Evolutionary conservation across 352 stramenopile species (phyloP).

Genomic region (Globisporangium middletonii): DNA sequence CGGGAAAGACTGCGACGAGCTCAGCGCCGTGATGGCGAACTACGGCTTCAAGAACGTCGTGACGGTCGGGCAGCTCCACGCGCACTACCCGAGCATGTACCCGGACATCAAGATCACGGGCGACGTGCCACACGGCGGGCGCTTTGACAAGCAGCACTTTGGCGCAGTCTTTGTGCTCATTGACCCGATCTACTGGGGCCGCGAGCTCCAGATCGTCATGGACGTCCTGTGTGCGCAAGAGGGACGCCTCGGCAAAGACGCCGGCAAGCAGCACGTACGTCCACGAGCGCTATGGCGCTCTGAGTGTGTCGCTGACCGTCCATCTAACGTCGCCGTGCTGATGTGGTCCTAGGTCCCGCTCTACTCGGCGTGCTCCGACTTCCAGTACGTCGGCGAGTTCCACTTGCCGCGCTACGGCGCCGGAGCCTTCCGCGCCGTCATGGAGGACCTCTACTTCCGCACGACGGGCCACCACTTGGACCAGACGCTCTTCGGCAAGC

Average conservation of each 20-base stretch:
- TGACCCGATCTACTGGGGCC: constrained; percentile 53
- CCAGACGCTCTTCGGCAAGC: constrained; percentile 77
- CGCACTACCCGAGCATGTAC: constrained; percentile 77
- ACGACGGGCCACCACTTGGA: constrained; percentile 72
- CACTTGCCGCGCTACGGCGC: constrained; percentile 77
- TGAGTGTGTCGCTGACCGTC: background rate
- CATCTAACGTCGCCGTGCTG: background rate
- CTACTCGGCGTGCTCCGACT: constrained; percentile 85
- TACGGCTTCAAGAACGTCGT: constrained; percentile 85
- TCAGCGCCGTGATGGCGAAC: constrained; percentile 55
- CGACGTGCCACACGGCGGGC: constrained; percentile 17
- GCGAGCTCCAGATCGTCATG: constrained; percentile 55
- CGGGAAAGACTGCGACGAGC: constrained; percentile 67
- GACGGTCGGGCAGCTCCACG: constrained; percentile 68
- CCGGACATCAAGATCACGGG: constrained; percentile 59
- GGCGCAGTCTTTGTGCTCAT: constrained; percentile 52
- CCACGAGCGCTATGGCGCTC: too few relatives aligned
- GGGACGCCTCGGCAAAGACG: constrained; percentile 25
- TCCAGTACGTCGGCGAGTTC: constrained; percentile 85
- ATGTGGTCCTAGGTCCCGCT: constrained; percentile 24
- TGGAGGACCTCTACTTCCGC: constrained; percentile 68
- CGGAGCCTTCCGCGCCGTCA: constrained; percentile 69
- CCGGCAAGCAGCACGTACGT: constrained; percentile 24
- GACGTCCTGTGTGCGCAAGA: constrained; percentile 44
- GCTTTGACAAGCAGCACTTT: constrained; percentile 33